Percentiles rank a stretch among this genome's conserved stretches.
phyloP scores from a whole-genome alignment of 2,329 filamentous ascomycete species.

The Chaetomium olivaceum region DNA sequence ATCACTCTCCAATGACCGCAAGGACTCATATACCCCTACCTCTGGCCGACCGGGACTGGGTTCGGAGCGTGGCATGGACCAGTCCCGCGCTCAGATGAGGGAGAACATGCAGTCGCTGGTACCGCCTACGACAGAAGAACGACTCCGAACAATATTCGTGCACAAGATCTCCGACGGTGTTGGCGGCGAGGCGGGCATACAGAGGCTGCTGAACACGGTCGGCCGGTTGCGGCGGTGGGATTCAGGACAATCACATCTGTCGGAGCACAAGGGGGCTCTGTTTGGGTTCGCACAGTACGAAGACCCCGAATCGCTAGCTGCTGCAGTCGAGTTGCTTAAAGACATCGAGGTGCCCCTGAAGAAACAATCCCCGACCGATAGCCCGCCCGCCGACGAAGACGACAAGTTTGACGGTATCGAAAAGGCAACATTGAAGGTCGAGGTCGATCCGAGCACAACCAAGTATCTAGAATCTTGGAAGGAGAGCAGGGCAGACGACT shows the following conservation, averaged over 20 bases:
- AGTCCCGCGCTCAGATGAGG: constrained; percentile 64
- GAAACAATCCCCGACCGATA: constrained; percentile 58
- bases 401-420: constrained; percentile 59
- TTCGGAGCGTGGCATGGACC: constrained; percentile 66
- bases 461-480: constrained; percentile 86
- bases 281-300: constrained; percentile 98
- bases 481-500: constrained; percentile 63
- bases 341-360: constrained; percentile 80
- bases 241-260: constrained; percentile 59
- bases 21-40: constrained; percentile 48
- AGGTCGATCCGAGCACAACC: constrained; percentile 78
- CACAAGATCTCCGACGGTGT: constrained; percentile 79
- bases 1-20: constrained; percentile 44
- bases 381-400: constrained; percentile 41
- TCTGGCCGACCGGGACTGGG: constrained; percentile 53
- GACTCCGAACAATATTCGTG: constrained; percentile 86
- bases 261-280: constrained; percentile 75
- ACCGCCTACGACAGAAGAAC: constrained; percentile 86
- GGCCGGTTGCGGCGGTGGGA: constrained; percentile 86
- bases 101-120: constrained; percentile 71
- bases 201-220: constrained; percentile 74
- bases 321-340: constrained; percentile 80
- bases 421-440: constrained; percentile 69
- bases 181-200: constrained; percentile 74
- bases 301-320: constrained; percentile 82